Evolutionary conservation across 2,329 filamentous ascomycete species (phyloP).

Genomic region (Talaromyces sp.): DNA sequence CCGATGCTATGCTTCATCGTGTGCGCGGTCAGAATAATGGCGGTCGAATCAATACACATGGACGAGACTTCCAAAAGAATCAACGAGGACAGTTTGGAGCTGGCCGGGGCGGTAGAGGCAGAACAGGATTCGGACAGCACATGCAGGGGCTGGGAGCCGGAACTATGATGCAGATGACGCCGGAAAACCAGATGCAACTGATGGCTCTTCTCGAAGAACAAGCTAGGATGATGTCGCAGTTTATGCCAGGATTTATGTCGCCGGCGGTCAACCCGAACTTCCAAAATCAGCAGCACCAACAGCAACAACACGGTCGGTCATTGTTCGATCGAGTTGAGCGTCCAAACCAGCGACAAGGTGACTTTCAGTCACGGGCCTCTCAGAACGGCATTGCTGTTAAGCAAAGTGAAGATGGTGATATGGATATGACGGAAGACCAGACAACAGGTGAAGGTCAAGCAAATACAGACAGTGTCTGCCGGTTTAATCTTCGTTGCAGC

Average conservation of each 20-base stretch:
- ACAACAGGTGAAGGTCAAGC: conserved; percentile 45
- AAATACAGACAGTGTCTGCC: conserved; percentile 70
- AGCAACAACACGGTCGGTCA: conserved; percentile 52
- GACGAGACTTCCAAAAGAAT: conserved; percentile 68
- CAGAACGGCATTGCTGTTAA: conserved; percentile 29
- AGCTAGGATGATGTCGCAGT: conserved; percentile 78
- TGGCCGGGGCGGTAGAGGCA: conserved; percentile 49
- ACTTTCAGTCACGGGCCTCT: conserved; percentile 51
- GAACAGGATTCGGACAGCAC: conserved; percentile 37
- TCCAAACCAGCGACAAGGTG: conserved; percentile 51
- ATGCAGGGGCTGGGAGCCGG: conserved; percentile 36
- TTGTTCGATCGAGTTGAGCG: conserved; percentile 69
- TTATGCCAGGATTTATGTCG: conserved; percentile 57
- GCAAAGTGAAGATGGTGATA: conserved; percentile 28
- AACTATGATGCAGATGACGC: conserved; percentile 57
- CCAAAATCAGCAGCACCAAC: conserved; percentile 39
- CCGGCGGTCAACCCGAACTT: conserved; percentile 56
- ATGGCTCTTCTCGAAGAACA: conserved; percentile 82
- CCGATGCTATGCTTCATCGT: conserved; percentile 75
- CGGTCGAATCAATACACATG: conserved; percentile 78
- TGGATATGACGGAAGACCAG: conserved; percentile 42
- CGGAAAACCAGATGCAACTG: conserved; percentile 70
- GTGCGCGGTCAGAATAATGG: conserved; percentile 69
- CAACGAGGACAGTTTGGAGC: conserved; percentile 56
- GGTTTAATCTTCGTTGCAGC: conserved; percentile 83